Evolutionary conservation across 2,329 filamentous ascomycete species (phyloP).

Genomic region (Endocalyx cinctus): DNA sequence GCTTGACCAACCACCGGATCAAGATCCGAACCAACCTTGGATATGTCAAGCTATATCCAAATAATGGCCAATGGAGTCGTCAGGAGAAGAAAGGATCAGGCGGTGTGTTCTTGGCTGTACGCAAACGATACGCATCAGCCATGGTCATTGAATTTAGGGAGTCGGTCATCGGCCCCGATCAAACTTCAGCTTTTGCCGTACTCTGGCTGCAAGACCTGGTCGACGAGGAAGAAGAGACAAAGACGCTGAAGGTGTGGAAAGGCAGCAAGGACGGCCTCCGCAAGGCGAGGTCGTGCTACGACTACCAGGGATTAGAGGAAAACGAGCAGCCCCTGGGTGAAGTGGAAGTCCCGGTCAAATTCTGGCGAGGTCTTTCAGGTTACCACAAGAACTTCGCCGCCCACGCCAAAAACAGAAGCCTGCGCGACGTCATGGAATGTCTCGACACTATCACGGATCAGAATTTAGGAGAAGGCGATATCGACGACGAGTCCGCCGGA

Average conservation of each 20-base stretch:
- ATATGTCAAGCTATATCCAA: slow-evolving; percentile 52
- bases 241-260: slow-evolving; percentile 62
- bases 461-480: slow-evolving; percentile 31
- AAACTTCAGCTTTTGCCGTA: slow-evolving; percentile 56
- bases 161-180: slow-evolving; percentile 47
- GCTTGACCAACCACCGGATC: slow-evolving; percentile 46
- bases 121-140: slow-evolving; percentile 55
- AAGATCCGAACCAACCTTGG: slow-evolving; percentile 57
- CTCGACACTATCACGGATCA: slow-evolving; percentile 58
- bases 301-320: slow-evolving; percentile 39
- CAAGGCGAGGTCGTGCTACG: slow-evolving; percentile 29
- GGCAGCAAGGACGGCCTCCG: slow-evolving; percentile 49
- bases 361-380: slow-evolving; percentile 57
- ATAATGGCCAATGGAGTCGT: slow-evolving; percentile 47
- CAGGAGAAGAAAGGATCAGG: slow-evolving; percentile 36
- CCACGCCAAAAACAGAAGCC: slow-evolving; percentile 44
- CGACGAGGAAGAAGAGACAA: slow-evolving; percentile 59
- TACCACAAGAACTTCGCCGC: slow-evolving; percentile 53
- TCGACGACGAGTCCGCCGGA: slow-evolving; percentile 15
- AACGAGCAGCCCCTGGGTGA: slow-evolving; percentile 53
- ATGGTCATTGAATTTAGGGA: slow-evolving; percentile 56
- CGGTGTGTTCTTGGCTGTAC: slow-evolving; percentile 50
- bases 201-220: slow-evolving; percentile 66
- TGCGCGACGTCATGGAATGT: slow-evolving; percentile 59
- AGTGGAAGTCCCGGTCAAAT: slow-evolving; percentile 52